Evolutionary conservation across 2,329 filamentous ascomycete genomes (phyloP).

Genomic region (Fusarium torreyae): DNA sequence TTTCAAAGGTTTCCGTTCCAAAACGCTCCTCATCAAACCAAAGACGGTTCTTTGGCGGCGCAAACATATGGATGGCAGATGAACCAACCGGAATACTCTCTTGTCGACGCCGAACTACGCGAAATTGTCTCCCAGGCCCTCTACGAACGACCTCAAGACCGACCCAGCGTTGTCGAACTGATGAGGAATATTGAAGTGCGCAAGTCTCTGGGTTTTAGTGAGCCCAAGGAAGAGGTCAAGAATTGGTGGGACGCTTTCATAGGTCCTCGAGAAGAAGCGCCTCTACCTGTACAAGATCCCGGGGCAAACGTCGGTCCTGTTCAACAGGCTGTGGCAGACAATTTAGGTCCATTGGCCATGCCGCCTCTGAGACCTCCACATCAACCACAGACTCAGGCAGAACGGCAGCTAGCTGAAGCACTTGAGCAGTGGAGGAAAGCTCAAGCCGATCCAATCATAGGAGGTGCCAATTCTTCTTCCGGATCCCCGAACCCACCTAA

Average conservation of each 20-base stretch:
- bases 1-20: conserved; percentile 32
- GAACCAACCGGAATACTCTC: not conserved
- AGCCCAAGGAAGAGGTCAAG: conserved; percentile 28
- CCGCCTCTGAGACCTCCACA: not conserved
- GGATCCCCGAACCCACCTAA: not conserved
- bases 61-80: conserved; percentile 48
- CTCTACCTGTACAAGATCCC: not conserved
- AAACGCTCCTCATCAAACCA: conserved; percentile 2
- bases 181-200: conserved; percentile 39
- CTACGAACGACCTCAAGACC: conserved; percentile 46
- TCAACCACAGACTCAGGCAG: not conserved
- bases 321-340: conserved; percentile 10
- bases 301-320: not conserved
- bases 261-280: conserved; percentile 2
- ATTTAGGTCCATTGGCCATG: not conserved
- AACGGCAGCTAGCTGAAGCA: not conserved
- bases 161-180: conserved; percentile 46
- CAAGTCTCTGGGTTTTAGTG: conserved; percentile 37
- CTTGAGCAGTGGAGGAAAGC: not conserved
- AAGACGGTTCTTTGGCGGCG: not conserved
- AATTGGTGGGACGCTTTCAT: conserved; percentile 42
- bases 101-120: conserved; percentile 45
- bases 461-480: not conserved
- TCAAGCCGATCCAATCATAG: not conserved
- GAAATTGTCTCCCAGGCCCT: conserved; percentile 47